Conservation (phyloP, 306 rosid species). For the Begonia masoniana region DNA sequence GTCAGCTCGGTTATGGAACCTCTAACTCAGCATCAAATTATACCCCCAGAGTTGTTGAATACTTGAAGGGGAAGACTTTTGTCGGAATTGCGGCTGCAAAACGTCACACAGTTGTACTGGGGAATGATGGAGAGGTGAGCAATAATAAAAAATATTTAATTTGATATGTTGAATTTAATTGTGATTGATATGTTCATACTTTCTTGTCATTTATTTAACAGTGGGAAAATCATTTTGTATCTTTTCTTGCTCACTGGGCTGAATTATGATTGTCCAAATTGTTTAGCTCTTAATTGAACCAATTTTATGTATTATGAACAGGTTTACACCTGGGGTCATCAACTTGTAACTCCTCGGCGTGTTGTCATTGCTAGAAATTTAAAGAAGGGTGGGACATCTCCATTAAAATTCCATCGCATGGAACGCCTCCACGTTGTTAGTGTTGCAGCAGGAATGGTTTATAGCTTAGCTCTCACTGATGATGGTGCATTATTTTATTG, state of each 20-base stretch:
- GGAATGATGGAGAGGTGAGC: slow-evolving; percentile 99
- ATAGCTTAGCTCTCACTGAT: slow-evolving; percentile 73
- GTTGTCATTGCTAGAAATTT: slow-evolving; percentile 72
- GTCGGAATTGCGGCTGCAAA: slow-evolving; percentile 68
- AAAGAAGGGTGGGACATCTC: slow-evolving; percentile 66
- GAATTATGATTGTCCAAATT: not conserved
- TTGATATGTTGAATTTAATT: not conserved
- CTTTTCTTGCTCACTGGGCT: not conserved
- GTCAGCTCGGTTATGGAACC: slow-evolving; percentile 97
- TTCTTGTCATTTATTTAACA: slow-evolving; percentile 2
- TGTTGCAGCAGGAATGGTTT: slow-evolving; percentile 78
- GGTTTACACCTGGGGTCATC: slow-evolving; percentile 99
- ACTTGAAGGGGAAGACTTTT: slow-evolving; percentile 79
- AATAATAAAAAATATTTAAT: not conserved
- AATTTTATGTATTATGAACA: slow-evolving; percentile 18
- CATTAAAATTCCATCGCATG: slow-evolving; percentile 71
- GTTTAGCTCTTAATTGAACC: not conserved
- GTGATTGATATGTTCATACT: not conserved
- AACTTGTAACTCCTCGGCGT: slow-evolving; percentile 83
- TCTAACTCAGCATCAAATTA: slow-evolving; percentile 95
- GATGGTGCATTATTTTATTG: slow-evolving; percentile 89
- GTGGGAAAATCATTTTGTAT: slow-evolving; percentile 1
- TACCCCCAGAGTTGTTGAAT: slow-evolving; percentile 82
- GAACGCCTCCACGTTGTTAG: slow-evolving; percentile 65
- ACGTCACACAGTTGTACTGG: slow-evolving; percentile 79